phyloP scores from a whole-genome alignment of 177 flowering plant genomes.

The Vitis hybrid region DNA sequence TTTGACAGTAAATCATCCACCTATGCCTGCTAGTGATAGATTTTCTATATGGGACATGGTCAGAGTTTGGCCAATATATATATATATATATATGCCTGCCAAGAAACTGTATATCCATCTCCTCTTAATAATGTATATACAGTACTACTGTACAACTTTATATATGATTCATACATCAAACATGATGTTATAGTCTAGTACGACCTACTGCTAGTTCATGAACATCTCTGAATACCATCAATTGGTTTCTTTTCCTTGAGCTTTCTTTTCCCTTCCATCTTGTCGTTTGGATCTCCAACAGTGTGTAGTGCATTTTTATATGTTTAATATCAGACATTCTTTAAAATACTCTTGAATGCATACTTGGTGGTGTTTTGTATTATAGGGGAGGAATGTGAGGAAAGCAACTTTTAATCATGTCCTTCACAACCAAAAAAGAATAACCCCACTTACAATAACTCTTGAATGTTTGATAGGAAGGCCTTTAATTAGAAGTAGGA shows the following conservation, averaged over 20 bases:
- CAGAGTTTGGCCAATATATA: too few species aligned
- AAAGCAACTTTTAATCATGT: slow-evolving; percentile 15
- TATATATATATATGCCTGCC: too few species aligned
- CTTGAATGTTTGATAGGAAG: slow-evolving; percentile 10
- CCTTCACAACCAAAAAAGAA: slow-evolving; percentile 1
- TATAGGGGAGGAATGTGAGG: slow-evolving; percentile 25
- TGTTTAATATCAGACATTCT: slow-evolving; percentile 3
- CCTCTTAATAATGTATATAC: too few species aligned
- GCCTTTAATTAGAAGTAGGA: slow-evolving; percentile 8
- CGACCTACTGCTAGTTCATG: background rate
- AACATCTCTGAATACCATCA: background rate
- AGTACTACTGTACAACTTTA: too few species aligned
- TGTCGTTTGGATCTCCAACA: slow-evolving; percentile 12
- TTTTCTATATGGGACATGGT: too few species aligned
- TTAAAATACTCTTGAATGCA: slow-evolving; percentile 4
- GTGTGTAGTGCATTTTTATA: background rate
- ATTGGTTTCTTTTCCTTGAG: background rate
- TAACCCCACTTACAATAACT: slow-evolving; percentile 17
- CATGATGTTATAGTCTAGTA: too few species aligned
- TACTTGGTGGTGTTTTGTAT: slow-evolving; percentile 10
- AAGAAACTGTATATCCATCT: too few species aligned
- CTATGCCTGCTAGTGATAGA: too few species aligned
- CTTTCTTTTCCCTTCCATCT: background rate
- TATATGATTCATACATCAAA: too few species aligned
- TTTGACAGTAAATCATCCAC: too few species aligned